A percentile compares a stretch with the other conserved stretches of the same genome.
Conservation (phyloP, 73 alveolate species). For the Paramecium sexaurelia region DNA sequence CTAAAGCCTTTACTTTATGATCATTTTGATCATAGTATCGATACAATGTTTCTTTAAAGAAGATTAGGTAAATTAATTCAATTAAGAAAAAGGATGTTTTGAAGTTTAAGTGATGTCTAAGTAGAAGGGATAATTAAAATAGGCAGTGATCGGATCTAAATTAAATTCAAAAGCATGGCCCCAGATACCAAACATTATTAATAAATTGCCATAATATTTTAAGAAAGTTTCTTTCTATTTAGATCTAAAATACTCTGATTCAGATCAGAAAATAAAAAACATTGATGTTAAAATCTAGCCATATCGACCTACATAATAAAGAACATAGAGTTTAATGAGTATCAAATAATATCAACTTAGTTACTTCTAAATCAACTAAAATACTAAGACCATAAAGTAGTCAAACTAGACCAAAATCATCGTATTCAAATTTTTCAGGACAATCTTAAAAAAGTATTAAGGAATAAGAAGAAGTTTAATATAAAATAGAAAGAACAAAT, state of each 20-base stretch:
- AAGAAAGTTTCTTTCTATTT: constrained; percentile 45
- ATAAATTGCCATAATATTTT: constrained; percentile 57
- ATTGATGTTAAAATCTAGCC: constrained; percentile 35
- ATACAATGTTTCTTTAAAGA: constrained; percentile 41
- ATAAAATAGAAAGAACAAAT: constrained; percentile 50
- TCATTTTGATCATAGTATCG: constrained; percentile 64
- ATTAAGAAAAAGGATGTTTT: not conserved
- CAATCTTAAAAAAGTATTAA: not conserved
- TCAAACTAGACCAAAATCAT: constrained; percentile 50
- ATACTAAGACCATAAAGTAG: constrained; percentile 58
- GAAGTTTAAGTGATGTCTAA: not conserved
- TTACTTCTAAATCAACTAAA: not conserved
- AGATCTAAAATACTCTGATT: constrained; percentile 15
- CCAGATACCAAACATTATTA: not conserved
- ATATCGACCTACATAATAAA: not conserved
- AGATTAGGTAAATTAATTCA: constrained; percentile 16
- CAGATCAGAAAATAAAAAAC: constrained; percentile 32
- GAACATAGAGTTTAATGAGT: constrained; percentile 21
- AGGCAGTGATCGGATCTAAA: constrained; percentile 59
- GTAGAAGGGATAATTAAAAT: constrained; percentile 57
- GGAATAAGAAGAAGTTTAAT: constrained; percentile 16
- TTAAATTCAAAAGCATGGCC: constrained; percentile 72
- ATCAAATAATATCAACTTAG: not conserved
- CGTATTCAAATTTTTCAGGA: constrained; percentile 55
- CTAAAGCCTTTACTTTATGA: constrained; percentile 71